Evolutionary conservation across 495 filamentous ascomycete species (phyloP).

Genomic region (Talaromyces nanjingensis): DNA sequence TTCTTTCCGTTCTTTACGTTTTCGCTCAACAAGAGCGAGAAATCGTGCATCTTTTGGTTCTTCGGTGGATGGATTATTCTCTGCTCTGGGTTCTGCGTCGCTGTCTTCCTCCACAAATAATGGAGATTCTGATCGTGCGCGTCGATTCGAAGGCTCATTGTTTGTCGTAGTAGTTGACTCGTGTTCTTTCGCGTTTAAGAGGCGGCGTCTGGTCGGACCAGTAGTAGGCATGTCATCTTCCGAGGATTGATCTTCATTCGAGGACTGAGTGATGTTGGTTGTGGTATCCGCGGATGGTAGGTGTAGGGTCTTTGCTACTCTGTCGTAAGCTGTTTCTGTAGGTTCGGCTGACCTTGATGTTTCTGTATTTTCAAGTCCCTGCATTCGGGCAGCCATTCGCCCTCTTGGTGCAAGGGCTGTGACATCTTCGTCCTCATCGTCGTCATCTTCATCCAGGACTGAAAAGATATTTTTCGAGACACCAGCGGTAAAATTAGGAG

Average conservation of each 20-base stretch:
- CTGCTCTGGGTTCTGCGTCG: constrained; percentile 27
- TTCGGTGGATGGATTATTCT: constrained; percentile 6
- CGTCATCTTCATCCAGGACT: constrained; percentile 14
- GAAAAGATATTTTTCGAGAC: background rate
- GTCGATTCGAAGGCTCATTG: constrained; percentile 14
- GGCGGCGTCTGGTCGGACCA: constrained; percentile 25
- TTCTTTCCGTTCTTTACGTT: constrained; percentile 60
- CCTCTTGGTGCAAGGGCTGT: constrained; percentile 57
- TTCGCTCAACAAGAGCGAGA: constrained; percentile 61
- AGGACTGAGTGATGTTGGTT: constrained; percentile 8
- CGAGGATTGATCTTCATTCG: constrained; percentile 12
- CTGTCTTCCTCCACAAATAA: constrained; percentile 28
- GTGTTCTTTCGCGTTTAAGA: constrained; percentile 11
- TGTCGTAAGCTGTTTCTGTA: constrained; percentile 29
- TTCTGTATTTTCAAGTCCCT: constrained; percentile 19
- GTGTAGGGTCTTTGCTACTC: constrained; percentile 24
- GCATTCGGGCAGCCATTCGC: constrained; percentile 64
- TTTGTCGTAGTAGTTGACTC: constrained; percentile 11
- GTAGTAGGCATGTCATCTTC: constrained; percentile 32
- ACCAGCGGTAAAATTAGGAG: background rate
- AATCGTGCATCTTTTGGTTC: constrained; percentile 49
- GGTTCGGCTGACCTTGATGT: constrained; percentile 4
- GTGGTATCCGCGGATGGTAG: constrained; percentile 4
- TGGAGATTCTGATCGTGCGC: constrained; percentile 28
- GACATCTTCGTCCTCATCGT: constrained; percentile 35